phyloP scores from a whole-genome alignment of 2,329 filamentous ascomycete genomes.

The Cytospora piceicola region DNA sequence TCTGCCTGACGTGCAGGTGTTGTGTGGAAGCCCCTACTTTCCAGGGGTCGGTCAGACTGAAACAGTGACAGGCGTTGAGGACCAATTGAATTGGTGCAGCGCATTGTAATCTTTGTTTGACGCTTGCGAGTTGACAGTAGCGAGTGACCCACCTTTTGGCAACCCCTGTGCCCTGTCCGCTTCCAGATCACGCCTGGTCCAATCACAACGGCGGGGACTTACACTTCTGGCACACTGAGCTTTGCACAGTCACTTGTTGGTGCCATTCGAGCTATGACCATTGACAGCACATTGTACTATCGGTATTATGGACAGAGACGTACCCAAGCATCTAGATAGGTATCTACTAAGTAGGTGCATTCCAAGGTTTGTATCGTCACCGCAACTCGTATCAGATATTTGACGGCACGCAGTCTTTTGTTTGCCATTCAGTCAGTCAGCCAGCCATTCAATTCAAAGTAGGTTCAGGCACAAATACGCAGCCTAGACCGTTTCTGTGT shows the following conservation, averaged over 20 bases:
- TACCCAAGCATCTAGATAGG: no score
- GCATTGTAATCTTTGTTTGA: neutral
- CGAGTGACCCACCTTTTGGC: neutral
- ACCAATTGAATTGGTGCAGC: conserved; percentile 2
- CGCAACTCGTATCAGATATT: neutral
- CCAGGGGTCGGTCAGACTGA: neutral
- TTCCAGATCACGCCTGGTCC: neutral
- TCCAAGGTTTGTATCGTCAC: neutral
- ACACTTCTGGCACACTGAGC: neutral
- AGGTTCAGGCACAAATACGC: neutral
- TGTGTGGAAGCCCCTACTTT: neutral
- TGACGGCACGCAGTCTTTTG: neutral
- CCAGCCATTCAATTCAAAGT: neutral
- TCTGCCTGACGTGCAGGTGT: neutral
- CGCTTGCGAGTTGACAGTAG: neutral
- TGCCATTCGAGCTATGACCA: neutral
- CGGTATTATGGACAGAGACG: neutral
- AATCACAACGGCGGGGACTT: neutral
- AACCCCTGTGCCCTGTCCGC: neutral
- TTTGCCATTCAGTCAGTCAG: neutral
- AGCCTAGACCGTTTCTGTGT: neutral
- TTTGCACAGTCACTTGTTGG: neutral
- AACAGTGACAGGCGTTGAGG: neutral
- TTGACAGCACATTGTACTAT: neutral
- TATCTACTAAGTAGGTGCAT: no score